Conservation (phyloP, 805 yeast genomes). For the Monosporozyma yasuniensis region DNA sequence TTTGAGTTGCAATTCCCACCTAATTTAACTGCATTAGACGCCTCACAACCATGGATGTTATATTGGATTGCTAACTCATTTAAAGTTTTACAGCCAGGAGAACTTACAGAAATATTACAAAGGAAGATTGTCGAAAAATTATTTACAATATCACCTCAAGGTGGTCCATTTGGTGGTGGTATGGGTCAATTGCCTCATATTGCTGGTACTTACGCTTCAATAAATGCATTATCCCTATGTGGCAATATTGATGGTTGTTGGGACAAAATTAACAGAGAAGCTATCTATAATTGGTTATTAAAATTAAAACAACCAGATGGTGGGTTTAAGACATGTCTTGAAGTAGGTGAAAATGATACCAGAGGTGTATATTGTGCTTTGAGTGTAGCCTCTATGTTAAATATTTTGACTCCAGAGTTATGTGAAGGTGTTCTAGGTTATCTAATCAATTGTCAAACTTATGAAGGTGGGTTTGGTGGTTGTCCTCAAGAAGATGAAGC, state of each 20-base stretch:
- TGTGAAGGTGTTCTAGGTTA: constrained; percentile 46
- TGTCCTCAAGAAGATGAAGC: constrained; percentile 72
- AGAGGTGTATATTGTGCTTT: constrained; percentile 84
- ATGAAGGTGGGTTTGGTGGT: constrained; percentile 94
- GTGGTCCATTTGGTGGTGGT: constrained; percentile 85
- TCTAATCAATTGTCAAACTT: constrained; percentile 68
- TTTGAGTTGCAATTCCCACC: constrained; percentile 41
- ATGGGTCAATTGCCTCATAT: constrained; percentile 70
- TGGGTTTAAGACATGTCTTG: constrained; percentile 41
- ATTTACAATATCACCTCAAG: constrained; percentile 21
- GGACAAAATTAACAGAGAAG: constrained; percentile 36
- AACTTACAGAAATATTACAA: constrained; percentile 22
- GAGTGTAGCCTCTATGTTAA: constrained; percentile 57
- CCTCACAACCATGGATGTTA: constrained; percentile 85
- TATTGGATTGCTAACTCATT: constrained; percentile 72
- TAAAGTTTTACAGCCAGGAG: constrained; percentile 32
- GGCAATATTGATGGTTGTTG: constrained; percentile 37
- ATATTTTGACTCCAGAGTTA: constrained; percentile 55
- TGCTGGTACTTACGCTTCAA: constrained; percentile 76
- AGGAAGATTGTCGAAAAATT: constrained; percentile 27
- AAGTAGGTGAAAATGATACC: constrained; percentile 71
- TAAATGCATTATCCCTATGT: constrained; percentile 50
- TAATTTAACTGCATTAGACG: constrained; percentile 54
- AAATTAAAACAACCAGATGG: constrained; percentile 59
- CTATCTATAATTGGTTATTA: constrained; percentile 56